These are phyloP conservation scores for Proliferodiscus dingleyae DNA, from an alignment of 2,329 filamentous ascomycete genomes.

Conservation along the genomic window DNA sequence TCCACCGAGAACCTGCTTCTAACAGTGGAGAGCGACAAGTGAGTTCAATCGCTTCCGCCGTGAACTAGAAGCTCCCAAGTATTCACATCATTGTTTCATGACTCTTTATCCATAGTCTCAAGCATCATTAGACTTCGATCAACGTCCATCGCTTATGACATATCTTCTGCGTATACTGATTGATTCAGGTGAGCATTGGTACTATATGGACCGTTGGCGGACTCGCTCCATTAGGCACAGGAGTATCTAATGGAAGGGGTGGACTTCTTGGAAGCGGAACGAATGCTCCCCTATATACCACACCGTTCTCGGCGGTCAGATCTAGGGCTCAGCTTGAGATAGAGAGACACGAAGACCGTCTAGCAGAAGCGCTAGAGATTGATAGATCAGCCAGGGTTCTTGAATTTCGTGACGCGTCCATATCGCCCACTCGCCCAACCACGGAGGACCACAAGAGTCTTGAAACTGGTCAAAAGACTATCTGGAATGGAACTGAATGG, in stretches of 20 bases:
- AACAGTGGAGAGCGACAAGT: conserved; percentile 28
- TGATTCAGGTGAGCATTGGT: conserved; percentile 55
- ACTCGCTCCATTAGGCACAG: conserved; percentile 50
- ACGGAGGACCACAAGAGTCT: conserved; percentile 18
- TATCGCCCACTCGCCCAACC: conserved; percentile 22
- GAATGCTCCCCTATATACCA: conserved; percentile 61
- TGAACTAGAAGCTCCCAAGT: no score
- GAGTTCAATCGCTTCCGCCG: no score
- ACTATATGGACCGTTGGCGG: conserved; percentile 76
- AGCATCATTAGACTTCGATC: no score
- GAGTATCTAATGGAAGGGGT: conserved; percentile 58
- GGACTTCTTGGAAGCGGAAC: conserved; percentile 64
- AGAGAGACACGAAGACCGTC: conserved; percentile 64
- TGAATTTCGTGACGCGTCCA: conserved; percentile 39
- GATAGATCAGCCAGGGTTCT: conserved; percentile 65
- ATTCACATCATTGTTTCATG: no score
- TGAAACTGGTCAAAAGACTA: conserved; percentile 29
- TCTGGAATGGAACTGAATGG: conserved; percentile 31
- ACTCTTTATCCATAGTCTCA: no score
- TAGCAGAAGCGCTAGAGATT: conserved; percentile 78
- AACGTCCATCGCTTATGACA: no score
- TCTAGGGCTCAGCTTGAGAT: conserved; percentile 52
- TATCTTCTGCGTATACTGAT: conserved; percentile 16
- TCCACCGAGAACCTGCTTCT: conserved; percentile 25
- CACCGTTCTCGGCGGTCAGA: conserved; percentile 41